phyloP scores from a whole-genome alignment of 495 filamentous ascomycete genomes.

The Thozetella sp. region DNA sequence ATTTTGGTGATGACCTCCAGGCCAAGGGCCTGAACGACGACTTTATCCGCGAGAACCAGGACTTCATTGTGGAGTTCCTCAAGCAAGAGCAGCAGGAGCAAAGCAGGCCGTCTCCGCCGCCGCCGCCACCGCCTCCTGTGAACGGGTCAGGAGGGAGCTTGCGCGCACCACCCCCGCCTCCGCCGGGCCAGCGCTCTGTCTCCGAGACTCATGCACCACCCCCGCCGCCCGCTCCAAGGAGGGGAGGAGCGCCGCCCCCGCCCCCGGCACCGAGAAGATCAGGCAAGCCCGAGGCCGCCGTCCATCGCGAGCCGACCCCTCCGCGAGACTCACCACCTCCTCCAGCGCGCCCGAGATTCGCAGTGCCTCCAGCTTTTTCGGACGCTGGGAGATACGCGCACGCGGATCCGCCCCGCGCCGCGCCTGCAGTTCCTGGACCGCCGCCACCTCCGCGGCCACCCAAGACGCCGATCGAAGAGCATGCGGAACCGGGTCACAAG shows the following conservation, averaged over 20 bases:
- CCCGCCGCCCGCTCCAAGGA: conserved; percentile 56
- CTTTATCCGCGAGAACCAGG: conserved; percentile 87
- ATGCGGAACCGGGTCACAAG: conserved; percentile 45
- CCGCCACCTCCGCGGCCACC: conserved; percentile 86
- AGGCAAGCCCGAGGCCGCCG: conserved; percentile 34
- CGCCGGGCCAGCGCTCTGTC: conserved; percentile 34
- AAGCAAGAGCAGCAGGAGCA: conserved; percentile 71
- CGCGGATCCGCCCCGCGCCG: conserved; percentile 57
- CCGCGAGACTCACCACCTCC: conserved; percentile 59
- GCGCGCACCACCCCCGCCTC: conserved; percentile 62
- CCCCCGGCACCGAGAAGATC: conserved; percentile 76
- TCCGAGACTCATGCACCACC: conserved; percentile 20
- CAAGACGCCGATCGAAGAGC: conserved; percentile 80
- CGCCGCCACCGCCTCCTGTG: conserved; percentile 46
- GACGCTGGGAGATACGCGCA: conserved; percentile 81
- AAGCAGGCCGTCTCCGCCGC: conserved; percentile 54
- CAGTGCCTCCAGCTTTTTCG: conserved; percentile 80
- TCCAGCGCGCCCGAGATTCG: conserved; percentile 63
- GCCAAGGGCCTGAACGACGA: conserved; percentile 91
- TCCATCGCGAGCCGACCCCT: conserved; percentile 53
- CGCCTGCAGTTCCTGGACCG: conserved; percentile 67
- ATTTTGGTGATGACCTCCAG: conserved; percentile 76
- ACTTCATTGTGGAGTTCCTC: conserved; percentile 93
- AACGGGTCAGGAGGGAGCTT: conserved; percentile 20
- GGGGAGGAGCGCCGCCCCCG: conserved; percentile 81